Evolutionary conservation across 148 eudicot species (phyloP), one percentile per base, ranked within the genome.

Genomic region (Talinum fruticosum): DNA sequence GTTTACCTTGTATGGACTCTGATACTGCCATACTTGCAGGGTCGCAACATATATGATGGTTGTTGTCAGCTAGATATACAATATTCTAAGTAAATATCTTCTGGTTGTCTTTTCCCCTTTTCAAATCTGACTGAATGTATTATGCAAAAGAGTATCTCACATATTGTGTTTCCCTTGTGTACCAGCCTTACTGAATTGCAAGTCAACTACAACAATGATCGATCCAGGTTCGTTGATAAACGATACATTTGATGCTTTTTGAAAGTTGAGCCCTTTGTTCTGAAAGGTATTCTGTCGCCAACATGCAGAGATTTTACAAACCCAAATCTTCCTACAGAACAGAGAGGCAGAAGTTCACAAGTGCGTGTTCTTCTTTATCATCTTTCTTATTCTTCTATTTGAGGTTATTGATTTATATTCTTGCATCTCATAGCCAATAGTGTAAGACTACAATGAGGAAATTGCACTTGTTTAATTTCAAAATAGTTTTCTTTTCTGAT

Each of bases 151-250:
- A 0, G 10, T 77, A 72, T 75, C 74, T 76, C 68, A 76, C 23
- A 30, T 12, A 45, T 80, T 23, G 14, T 3, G 14, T 72, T 79
- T 71, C 68, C 76, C 64, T 61, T 74, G 1, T 80, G 47, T 72
- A 49, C 75, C 69, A 84, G 86, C 86, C 86, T 76, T 45, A 77
- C 75, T 18, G 86, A 84, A 75, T 71, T 84, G 79, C 86, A 84
- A 84, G 86, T 84, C 78, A 84, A 84, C 79, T 84, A 61, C 75
- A 84, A 84, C 73, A 84, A 84, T 74, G 86, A 84, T 74, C 83
- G 86, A 69, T 80, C 86, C 41, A 84, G 86, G 86, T 84, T 18
- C 45, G 69, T 59, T 28, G n/a, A 62, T n/a, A 10, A 35, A 36
- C 35, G 23, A 28, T 26, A 53, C 35, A 35, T 21, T 77, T 73